Conservation (phyloP, 2,329 filamentous ascomycete genomes). For the Aureobasidium sp. region DNA sequence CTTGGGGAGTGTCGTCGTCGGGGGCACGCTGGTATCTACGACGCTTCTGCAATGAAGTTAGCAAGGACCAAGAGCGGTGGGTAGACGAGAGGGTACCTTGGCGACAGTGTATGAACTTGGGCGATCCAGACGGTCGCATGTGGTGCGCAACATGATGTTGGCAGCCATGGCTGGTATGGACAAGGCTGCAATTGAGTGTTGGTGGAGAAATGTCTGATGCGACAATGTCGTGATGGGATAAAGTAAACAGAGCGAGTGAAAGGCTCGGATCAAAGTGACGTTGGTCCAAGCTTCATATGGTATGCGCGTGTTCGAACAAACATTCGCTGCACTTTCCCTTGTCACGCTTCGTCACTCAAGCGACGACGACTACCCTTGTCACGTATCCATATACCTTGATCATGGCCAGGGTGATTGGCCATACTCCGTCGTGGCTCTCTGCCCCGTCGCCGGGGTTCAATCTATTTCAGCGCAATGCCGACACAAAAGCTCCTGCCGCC, state of each 20-base stretch:
- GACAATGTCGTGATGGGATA: neutral
- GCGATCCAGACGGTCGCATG: conserved; percentile 85
- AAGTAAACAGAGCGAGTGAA: neutral
- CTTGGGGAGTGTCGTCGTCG: conserved; percentile 35
- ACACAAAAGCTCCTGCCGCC: conserved; percentile 17
- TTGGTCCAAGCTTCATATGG: conserved; percentile 6
- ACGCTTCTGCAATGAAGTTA: conserved; percentile 53
- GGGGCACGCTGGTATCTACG: conserved; percentile 56
- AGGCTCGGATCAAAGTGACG: neutral
- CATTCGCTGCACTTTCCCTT: neutral
- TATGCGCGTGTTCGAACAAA: neutral
- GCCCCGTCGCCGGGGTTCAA: conserved; percentile 68
- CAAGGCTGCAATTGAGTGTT: neutral
- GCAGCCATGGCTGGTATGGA: neutral
- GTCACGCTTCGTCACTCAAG: neutral
- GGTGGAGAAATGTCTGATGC: neutral
- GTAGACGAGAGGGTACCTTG: conserved; percentile 52
- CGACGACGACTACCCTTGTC: neutral
- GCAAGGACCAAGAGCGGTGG: conserved; percentile 11
- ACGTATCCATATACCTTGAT: conserved; percentile 20
- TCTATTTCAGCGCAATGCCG: conserved; percentile 55
- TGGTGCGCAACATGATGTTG: conserved; percentile 46
- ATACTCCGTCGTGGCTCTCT: conserved; percentile 81
- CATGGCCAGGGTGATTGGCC: conserved; percentile 83
- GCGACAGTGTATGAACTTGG: conserved; percentile 88